A percentile compares a stretch with the other conserved stretches of the same genome.
phyloP scores from a whole-genome alignment of 305 asterid species.

The Rubia tinctorum region DNA sequence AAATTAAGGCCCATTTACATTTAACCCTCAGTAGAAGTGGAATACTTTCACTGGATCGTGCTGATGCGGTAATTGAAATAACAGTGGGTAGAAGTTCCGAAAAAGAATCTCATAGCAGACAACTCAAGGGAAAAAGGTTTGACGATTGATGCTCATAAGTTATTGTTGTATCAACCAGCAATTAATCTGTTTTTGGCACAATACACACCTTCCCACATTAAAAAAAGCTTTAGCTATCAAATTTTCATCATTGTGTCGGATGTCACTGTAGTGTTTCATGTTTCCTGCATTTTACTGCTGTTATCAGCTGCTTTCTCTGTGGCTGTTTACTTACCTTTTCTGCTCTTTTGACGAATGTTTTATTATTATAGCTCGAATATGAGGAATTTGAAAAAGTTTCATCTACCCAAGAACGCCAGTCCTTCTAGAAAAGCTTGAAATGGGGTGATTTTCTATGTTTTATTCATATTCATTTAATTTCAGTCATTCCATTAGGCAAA shows the following conservation, averaged over 20 bases:
- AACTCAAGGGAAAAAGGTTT: constrained; percentile 92
- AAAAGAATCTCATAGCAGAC: constrained; percentile 74
- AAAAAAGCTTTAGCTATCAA: no score
- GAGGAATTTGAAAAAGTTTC: constrained; percentile 78
- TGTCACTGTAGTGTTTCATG: no score
- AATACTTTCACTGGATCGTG: constrained; percentile 75
- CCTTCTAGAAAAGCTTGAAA: constrained; percentile 83
- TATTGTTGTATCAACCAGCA: background rate
- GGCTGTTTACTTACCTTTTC: constrained; percentile 14
- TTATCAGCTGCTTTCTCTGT: background rate
- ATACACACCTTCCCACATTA: no score
- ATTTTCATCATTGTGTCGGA: no score
- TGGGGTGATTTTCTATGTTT: constrained; percentile 49
- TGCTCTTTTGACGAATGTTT: constrained; percentile 24
- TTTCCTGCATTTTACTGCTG: no score
- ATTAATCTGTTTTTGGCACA: background rate
- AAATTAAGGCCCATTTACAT: constrained; percentile 90
- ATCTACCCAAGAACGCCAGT: constrained; percentile 71
- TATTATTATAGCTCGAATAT: constrained; percentile 59
- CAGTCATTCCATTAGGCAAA: constrained; percentile 8
- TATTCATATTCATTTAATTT: constrained; percentile 13
- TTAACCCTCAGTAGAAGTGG: constrained; percentile 98
- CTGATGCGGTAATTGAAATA: constrained; percentile 91
- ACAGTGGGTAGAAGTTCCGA: constrained; percentile 98
- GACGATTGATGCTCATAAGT: constrained; percentile 1